phyloP scores from a whole-genome alignment of 1,284 basidiomycete genomes.

The Anthracocystis setariae region DNA sequence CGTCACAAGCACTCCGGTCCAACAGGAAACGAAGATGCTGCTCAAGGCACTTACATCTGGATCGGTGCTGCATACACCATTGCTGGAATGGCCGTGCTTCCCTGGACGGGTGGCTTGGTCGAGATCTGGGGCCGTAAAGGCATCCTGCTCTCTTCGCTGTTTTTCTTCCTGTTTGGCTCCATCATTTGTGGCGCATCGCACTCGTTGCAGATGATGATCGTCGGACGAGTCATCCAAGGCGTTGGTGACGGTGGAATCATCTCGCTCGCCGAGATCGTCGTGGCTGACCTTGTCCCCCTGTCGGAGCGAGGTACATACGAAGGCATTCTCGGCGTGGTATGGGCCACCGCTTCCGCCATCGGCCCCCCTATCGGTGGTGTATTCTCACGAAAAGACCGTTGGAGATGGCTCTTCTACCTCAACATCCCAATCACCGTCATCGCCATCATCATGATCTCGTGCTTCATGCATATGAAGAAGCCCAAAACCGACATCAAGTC shows the following conservation, averaged over 20 bases:
- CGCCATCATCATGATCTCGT: constrained; percentile 36
- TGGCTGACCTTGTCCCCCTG: constrained; percentile 46
- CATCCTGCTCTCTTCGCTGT: constrained; percentile 24
- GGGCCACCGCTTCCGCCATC: constrained; percentile 46
- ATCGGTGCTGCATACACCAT: constrained; percentile 45
- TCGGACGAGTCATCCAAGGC: constrained; percentile 35
- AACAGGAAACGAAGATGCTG: too few species aligned
- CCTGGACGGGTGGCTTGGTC: constrained; percentile 32
- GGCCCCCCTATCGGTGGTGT: constrained; percentile 53
- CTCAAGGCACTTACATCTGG: constrained; percentile 40
- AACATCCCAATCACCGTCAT: constrained; percentile 50
- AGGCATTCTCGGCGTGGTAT: constrained; percentile 49
- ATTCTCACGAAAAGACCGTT: constrained; percentile 21
- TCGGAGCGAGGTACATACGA: constrained; percentile 48
- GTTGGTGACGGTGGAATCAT: constrained; percentile 49
- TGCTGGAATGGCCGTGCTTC: constrained; percentile 39
- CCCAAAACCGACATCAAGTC: constrained; percentile 22
- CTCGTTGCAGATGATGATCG: constrained; percentile 37
- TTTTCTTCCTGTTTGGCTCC: constrained; percentile 35
- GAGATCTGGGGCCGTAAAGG: constrained; percentile 49
- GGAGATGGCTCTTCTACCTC: constrained; percentile 53
- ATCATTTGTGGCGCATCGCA: constrained; percentile 30
- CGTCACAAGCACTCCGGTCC: neutral
- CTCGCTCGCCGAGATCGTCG: constrained; percentile 45
- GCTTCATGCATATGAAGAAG: constrained; percentile 47